Evolutionary conservation across 2,329 filamentous ascomycete genomes (phyloP).

Genomic region (Thermothelomyces thermophilus): DNA sequence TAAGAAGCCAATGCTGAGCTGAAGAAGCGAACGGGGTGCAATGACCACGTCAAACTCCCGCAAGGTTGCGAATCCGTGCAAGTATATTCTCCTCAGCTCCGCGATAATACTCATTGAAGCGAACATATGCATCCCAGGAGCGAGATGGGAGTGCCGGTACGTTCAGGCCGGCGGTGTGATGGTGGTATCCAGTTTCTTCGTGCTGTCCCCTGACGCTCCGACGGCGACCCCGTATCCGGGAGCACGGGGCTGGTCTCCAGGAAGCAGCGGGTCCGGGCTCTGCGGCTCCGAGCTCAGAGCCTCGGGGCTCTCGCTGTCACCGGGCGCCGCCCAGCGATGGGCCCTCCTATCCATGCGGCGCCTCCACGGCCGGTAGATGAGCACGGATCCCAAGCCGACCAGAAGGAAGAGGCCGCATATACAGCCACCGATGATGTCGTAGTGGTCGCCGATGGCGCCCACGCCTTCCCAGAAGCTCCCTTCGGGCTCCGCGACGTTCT

Average conservation of each 20-base stretch:
- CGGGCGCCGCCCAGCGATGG: background rate
- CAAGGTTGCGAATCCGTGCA: no score
- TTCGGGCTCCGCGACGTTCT: slow-evolving; percentile 66
- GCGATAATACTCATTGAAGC: no score
- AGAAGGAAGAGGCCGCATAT: slow-evolving; percentile 83
- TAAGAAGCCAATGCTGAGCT: no score
- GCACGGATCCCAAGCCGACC: slow-evolving; percentile 64
- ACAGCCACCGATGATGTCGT: slow-evolving; percentile 75
- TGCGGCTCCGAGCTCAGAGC: background rate
- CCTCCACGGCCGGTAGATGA: slow-evolving; percentile 77
- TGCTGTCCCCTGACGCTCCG: background rate
- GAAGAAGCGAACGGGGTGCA: no score
- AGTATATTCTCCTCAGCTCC: no score
- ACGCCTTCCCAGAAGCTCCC: slow-evolving; percentile 92
- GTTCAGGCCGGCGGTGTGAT: background rate
- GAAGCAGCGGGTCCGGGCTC: slow-evolving; percentile 5
- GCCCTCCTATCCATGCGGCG: slow-evolving; percentile 34
- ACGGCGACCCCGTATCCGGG: slow-evolving; percentile 2
- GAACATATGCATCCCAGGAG: no score
- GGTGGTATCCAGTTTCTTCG: background rate
- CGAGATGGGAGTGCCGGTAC: no score
- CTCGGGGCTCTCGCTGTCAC: background rate
- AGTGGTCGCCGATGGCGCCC: slow-evolving; percentile 66
- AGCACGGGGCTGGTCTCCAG: background rate
- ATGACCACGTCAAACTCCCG: no score